Base-by-base conservation (phyloP, 2,329 filamentous ascomycete genomes). In the Sporothrix globosa region DNA sequence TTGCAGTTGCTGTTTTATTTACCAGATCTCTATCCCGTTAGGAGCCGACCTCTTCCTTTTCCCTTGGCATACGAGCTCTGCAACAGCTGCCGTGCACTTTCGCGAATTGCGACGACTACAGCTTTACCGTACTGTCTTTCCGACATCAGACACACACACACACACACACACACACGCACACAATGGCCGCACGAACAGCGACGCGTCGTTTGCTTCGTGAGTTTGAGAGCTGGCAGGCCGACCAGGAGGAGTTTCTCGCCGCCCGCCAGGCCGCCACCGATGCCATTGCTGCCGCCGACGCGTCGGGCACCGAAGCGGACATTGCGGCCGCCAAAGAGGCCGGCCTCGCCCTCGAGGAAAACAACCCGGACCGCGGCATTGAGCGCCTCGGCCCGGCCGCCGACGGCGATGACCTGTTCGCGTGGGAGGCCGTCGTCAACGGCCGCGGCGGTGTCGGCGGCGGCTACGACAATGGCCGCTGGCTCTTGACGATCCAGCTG, bases 401-500 rank as follows among this genome's bases (percentile, higher is more conserved):
- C 24, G 77, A 77, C 73, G 86, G 87, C 72, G 83, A 82, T n/a
- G 83, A 87, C 76, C 78, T 90, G 69, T 79, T 89, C 72, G 78
- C 78, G 65, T 89, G 88, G 86, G 83, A 88, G 78, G 83, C 86
- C 39, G 86, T 90, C 68, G 82, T 90, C 69, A 87, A 87, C 74
- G 87, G 87, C n/a, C 79, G 80, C 70, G 86, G 83, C 27, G 77
- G 83, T 21, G 77, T 88, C 27, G 86, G 85, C 1, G 78, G 76
- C 41, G 87, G 87, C 11, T 89, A 89, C 72, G 86, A 88, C 72
- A 85, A 81, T 70, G 96, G 96, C 73, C 88, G 90, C 76, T 99
- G 94, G 94, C 88, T 91, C 72, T 88, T 99, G 76, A 79, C 82
- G 77, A 93, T 99, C 79, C 78, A 83, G 67, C 87, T 98, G 76